Base-by-base conservation (phyloP, 139 green algal species). In the Penium margaritaceum region DNA sequence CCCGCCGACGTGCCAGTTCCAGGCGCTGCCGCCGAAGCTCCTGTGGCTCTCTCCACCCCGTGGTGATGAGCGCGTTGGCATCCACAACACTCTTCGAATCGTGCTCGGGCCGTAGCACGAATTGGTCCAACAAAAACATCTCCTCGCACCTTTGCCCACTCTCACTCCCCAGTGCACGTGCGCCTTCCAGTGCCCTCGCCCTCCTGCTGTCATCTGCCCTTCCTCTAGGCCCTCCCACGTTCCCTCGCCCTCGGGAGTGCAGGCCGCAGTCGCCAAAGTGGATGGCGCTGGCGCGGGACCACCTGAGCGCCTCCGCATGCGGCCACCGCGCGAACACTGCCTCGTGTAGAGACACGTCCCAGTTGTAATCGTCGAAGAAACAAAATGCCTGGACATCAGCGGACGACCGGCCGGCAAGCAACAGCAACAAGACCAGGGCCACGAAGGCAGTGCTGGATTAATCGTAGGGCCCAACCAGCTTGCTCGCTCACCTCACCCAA, bases 281-380 rank as follows among this genome's bases (percentile, higher is more conserved):
- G 24, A 44, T 30, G 0, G 63, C 63, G 32, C 37, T 78, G 17
- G 71, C 32, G 24, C 66, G 38, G 5, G 58, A 58, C 36, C 55
- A 53, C 32, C 70, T 46, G 53, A 43, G 51, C 2, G 66, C 19
- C 43, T 15, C 29, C 24, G 51, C 30, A 17, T 30, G 24, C 3
- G 43, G 47, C 41, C 53, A 63, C 15, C 7, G 33, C 43, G n/a
- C 17, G 24, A 35, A 33, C 17, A 76, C 35, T 9, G 68, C 27
- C 35, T 29, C 30, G 14, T 12, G 41, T 4, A 76, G 53, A 1
- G 73, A 78, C 2, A 77, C 33, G 37, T 80, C 73, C 73, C 73
- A 80, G 15, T 80, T 80, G 66, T 80, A 80, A 67, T 80, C 73
- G 39, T 77, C 65, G 46, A 77, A 80, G 15, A 19, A 35, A 19